Base-by-base conservation (phyloP, 2,329 filamentous ascomycete genomes). In the Didymella sp. region DNA sequence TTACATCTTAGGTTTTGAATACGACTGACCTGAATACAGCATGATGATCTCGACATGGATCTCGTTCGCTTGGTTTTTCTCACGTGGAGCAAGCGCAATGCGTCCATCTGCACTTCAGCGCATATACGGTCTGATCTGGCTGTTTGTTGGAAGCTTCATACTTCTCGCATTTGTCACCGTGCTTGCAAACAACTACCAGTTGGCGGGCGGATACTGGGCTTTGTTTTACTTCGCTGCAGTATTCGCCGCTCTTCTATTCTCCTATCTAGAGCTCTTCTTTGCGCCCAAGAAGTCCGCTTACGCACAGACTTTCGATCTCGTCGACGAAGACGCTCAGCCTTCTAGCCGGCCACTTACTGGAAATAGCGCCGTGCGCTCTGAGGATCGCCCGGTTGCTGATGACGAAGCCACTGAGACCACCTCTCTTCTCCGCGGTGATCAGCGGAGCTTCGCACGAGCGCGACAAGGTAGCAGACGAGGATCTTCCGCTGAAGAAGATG, bases 71-170 rank as follows among this genome's bases (percentile, higher is more conserved):
- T 98, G 94, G 94, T 88, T 92, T 61, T 82, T 96, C 31, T 87
- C 92, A 67, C 85, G 89, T 17, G 88, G 90, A 2, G 90, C 91
- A 15, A 89, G 92, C 69, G 89, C 88, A 59, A 85, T 89, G 44
- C 85, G 94, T 13, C 94, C 95, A 1, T 95, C 90, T 17, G 94
- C 94, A 4, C 85, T 98, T 6, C 91, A 96, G 56, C 85, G 94
- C 19, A 85, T 88, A 5, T 97, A 95, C 74, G 84, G 86, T 47
- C 82, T 93, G 41, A 84, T 96, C 9, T 98, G 95, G 93, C 82
- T 96, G 42, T 97, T 93, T 72, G 73, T 85, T 28, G 75, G 92
- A 0, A 85, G 86, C 35, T 98, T 93, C 88, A 77, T 84, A 2
- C 67, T 90, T 37, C 83, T 96, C 53, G 85, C 96, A 13, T 80